phyloP scores from a whole-genome alignment of 2,329 filamentous ascomycete species.

The Aspergillus awamori region DNA sequence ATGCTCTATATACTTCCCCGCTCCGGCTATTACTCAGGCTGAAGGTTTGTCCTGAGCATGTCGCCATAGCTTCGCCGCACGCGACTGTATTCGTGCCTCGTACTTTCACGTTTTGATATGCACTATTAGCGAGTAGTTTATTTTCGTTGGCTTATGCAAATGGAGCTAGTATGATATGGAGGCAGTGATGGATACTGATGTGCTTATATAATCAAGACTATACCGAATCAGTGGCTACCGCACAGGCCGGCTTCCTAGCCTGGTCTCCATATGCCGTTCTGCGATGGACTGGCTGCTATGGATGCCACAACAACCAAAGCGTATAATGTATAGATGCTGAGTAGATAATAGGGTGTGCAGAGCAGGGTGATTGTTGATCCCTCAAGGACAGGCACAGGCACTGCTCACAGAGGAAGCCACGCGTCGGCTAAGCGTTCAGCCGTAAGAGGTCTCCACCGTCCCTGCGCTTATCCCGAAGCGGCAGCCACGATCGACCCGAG shows the following conservation, averaged over 20 bases:
- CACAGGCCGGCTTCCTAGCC: no score
- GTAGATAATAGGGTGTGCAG: not conserved
- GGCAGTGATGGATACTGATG: no score
- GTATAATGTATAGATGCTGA: not conserved
- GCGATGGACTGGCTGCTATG: no score
- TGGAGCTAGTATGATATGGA: no score
- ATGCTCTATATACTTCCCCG: not conserved
- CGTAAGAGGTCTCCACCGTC: not conserved
- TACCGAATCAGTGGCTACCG: no score
- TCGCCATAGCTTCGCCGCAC: not conserved
- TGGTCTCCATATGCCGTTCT: no score
- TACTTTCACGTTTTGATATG: no score
- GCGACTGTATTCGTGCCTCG: not conserved
- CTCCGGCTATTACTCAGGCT: slow-evolving; percentile 4
- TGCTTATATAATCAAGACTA: no score
- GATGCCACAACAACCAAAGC: no score
- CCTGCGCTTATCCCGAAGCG: slow-evolving; percentile 8
- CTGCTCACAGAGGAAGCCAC: not conserved
- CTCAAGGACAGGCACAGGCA: not conserved
- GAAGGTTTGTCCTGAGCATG: slow-evolving; percentile 7
- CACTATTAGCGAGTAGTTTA: no score
- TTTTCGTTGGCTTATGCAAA: no score
- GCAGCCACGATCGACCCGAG: not conserved
- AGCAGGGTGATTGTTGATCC: slow-evolving; percentile 6
- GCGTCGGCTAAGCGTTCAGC: slow-evolving; percentile 19